Percentiles rank a stretch among this genome's conserved stretches.
Evolutionary conservation across 495 filamentous ascomycete genomes (phyloP).

Genomic region (Staphylotrichum longicolle): DNA sequence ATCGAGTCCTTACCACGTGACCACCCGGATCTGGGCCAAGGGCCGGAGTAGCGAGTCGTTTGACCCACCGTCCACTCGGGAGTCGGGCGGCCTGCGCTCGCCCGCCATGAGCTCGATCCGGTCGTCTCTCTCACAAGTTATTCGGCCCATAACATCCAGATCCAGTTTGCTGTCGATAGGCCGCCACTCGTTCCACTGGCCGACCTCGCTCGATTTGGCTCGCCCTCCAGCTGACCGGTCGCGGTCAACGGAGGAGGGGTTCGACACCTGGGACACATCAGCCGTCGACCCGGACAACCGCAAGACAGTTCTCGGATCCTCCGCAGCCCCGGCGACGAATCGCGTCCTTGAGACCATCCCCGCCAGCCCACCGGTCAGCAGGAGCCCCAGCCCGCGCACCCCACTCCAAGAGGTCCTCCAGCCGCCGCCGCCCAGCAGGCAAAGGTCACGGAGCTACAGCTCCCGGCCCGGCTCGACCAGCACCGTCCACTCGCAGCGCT

Average conservation of each 20-base stretch:
- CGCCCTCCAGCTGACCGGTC: conserved; percentile 31
- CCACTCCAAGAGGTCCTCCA: conserved; percentile 43
- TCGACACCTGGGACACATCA: conserved; percentile 69
- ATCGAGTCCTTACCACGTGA: conserved; percentile 47
- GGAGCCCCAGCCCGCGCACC: conserved; percentile 50
- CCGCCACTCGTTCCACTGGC: conserved; percentile 32
- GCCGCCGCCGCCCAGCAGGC: conserved; percentile 38
- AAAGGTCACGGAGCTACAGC: conserved; percentile 38
- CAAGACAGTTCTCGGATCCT: conserved; percentile 50
- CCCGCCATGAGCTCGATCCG: conserved; percentile 50
- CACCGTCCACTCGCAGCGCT: conserved; percentile 30
- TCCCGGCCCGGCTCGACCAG: conserved; percentile 41
- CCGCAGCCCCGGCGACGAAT: conserved; percentile 32
- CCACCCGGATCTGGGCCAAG: conserved; percentile 32
- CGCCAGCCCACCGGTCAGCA: conserved; percentile 51
- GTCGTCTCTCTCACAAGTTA: conserved; percentile 51
- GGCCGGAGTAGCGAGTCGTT: conserved; percentile 26
- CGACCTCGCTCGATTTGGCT: conserved; percentile 39
- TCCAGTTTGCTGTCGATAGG: conserved; percentile 42
- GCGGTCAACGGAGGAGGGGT: conserved; percentile 50
- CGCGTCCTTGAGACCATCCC: conserved; percentile 61
- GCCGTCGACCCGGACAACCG: conserved; percentile 57
- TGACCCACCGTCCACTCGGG: conserved; percentile 37
- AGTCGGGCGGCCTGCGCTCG: conserved; percentile 43
- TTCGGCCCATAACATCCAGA: conserved; percentile 52